Percentiles rank a stretch among this genome's conserved stretches.
Conservation (phyloP, 495 filamentous ascomycete genomes). For the Patellaria atrata region DNA sequence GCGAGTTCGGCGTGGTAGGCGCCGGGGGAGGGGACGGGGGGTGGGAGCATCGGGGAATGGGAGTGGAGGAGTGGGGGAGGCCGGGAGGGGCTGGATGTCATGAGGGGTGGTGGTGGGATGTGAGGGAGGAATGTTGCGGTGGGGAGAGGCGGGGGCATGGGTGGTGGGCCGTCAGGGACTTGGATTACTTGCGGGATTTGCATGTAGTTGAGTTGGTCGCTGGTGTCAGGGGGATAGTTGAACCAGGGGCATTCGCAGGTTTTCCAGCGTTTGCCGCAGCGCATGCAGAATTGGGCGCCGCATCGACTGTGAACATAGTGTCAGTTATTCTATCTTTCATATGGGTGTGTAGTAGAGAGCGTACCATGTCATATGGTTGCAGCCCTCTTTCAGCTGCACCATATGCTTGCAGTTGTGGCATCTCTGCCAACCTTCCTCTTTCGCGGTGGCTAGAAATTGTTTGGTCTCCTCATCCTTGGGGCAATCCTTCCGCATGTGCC, state of each 20-base stretch:
- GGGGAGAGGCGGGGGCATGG: slow-evolving; percentile 1
- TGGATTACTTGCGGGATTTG: slow-evolving; percentile 31
- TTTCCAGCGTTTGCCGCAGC: slow-evolving; percentile 67
- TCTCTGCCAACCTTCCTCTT: slow-evolving; percentile 58
- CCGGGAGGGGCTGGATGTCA: slow-evolving; percentile 8
- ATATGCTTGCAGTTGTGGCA: slow-evolving; percentile 61
- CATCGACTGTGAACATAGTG: slow-evolving; percentile 40
- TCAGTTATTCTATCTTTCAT: background rate
- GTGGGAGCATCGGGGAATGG: slow-evolving; percentile 6
- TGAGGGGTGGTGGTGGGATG: slow-evolving; percentile 1
- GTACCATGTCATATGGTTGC: slow-evolving; percentile 76
- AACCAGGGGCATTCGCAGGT: slow-evolving; percentile 71
- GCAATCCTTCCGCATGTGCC: slow-evolving; percentile 54
- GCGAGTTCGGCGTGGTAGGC: slow-evolving; percentile 43
- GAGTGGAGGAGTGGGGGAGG: slow-evolving; percentile 8
- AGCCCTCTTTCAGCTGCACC: slow-evolving; percentile 69
- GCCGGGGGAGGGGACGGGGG: too few relatives aligned
- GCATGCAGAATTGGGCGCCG: slow-evolving; percentile 69
- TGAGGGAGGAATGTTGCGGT: slow-evolving; percentile 1
- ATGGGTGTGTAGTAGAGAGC: slow-evolving; percentile 10
- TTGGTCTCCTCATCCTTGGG: slow-evolving; percentile 55
- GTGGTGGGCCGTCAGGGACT: slow-evolving; percentile 5
- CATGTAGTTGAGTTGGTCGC: slow-evolving; percentile 44
- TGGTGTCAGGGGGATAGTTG: slow-evolving; percentile 45
- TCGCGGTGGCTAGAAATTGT: slow-evolving; percentile 49